These are phyloP conservation scores for Bolboschoenus planiculmis DNA, from an alignment of 176 grass and related monocot species.

Conservation along the genomic window DNA sequence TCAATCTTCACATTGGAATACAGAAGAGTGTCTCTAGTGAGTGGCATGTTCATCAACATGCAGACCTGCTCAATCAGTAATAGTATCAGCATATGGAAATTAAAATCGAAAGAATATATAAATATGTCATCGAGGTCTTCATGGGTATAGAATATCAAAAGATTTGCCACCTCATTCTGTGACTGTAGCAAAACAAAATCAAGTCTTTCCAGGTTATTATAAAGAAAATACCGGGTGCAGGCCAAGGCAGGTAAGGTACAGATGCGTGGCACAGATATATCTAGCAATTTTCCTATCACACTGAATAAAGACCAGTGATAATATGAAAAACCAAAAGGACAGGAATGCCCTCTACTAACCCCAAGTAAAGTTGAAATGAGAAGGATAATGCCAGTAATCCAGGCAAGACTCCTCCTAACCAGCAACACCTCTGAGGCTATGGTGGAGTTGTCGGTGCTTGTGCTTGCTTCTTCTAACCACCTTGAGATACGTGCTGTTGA, in stretches of 20 bases:
- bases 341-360: conserved; percentile 40
- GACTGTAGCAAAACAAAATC: background rate
- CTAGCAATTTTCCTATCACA: background rate
- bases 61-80: conserved; percentile 54
- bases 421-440: conserved; percentile 30
- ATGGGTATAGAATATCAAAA: conserved; percentile 2
- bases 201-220: background rate
- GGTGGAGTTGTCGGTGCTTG: conserved; percentile 17
- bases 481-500: conserved; percentile 62
- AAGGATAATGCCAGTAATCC: conserved; percentile 89
- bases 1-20: conserved; percentile 96
- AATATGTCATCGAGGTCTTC: background rate
- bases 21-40: conserved; percentile 86
- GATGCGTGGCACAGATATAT: background rate
- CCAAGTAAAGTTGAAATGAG: conserved; percentile 81
- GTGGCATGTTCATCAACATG: conserved; percentile 75
- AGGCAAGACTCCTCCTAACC: conserved; percentile 69
- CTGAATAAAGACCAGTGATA: background rate
- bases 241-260: background rate
- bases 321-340: conserved; percentile 4
- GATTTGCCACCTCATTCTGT: background rate
- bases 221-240: background rate
- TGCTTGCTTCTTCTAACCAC: conserved; percentile 54
- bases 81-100: background rate
- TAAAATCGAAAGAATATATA: background rate